Percentiles rank a stretch among this genome's conserved stretches.
Conservation (phyloP, 2,329 filamentous ascomycete genomes). For the Verticillium tricorpus region DNA sequence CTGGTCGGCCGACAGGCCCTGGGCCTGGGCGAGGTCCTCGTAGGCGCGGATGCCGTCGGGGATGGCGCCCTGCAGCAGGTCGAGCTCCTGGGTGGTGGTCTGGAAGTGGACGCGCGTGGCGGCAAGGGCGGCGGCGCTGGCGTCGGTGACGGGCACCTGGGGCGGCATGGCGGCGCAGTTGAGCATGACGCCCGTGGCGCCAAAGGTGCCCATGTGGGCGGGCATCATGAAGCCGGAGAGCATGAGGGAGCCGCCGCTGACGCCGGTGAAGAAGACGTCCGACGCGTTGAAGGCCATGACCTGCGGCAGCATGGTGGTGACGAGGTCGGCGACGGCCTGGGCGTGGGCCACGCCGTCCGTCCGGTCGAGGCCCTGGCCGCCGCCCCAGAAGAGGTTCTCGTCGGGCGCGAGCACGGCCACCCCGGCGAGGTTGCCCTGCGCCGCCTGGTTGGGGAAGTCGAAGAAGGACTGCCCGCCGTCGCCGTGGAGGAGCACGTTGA, state of each 20-base stretch:
- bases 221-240: conserved; percentile 56
- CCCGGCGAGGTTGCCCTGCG: conserved; percentile 40
- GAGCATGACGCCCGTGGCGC: conserved; percentile 45
- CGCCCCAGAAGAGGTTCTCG: conserved; percentile 54
- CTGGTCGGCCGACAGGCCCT: conserved; percentile 37
- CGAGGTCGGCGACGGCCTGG: conserved; percentile 48
- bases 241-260: conserved; percentile 49
- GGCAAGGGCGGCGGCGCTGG: conserved; percentile 31
- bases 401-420: conserved; percentile 51
- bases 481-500: conserved; percentile 56
- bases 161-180: conserved; percentile 52
- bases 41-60: conserved; percentile 46
- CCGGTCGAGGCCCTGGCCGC: conserved; percentile 44
- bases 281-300: conserved; percentile 47
- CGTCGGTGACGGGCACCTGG: conserved; percentile 44
- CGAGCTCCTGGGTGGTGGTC: conserved; percentile 46
- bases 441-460: conserved; percentile 48
- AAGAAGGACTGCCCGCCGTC: conserved; percentile 57
- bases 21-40: conserved; percentile 38
- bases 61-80: conserved; percentile 42
- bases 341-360: conserved; percentile 52
- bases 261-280: conserved; percentile 54
- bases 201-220: conserved; percentile 45
- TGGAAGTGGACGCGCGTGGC: conserved; percentile 53
- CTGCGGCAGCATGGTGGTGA: conserved; percentile 43